Percentiles rank a stretch among this genome's conserved stretches.
Evolutionary conservation across 2,329 filamentous ascomycete species (phyloP).

Genomic region (Diplodia seriata): DNA sequence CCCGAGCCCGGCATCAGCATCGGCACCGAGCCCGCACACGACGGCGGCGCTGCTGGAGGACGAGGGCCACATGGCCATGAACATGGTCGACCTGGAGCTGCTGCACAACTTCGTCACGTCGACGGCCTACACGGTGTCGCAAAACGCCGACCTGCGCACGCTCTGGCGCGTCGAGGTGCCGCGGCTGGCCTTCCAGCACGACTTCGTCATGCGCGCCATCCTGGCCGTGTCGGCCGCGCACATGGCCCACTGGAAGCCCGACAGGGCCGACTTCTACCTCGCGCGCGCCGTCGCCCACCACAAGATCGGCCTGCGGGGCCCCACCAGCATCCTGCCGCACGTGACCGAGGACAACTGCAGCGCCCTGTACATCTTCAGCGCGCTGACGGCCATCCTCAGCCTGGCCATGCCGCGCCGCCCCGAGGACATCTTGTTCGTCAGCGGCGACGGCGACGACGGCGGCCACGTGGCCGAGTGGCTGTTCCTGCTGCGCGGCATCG

Average conservation of each 20-base stretch:
- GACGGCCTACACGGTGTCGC: conserved; percentile 39
- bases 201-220: conserved; percentile 54
- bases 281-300: conserved; percentile 23
- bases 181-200: conserved; percentile 49
- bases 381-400: conserved; percentile 26
- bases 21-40: conserved; percentile 5
- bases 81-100: conserved; percentile 39
- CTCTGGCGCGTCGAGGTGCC: conserved; percentile 40
- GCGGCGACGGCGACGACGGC: conserved; percentile 21
- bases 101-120: conserved; percentile 44
- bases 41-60: conserved; percentile 7
- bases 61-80: conserved; percentile 13
- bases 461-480: conserved; percentile 31
- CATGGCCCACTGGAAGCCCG: conserved; percentile 43
- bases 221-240: conserved; percentile 55
- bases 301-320: conserved; percentile 29
- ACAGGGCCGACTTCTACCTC: conserved; percentile 20
- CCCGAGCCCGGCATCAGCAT: neutral
- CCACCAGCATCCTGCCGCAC: conserved; percentile 19
- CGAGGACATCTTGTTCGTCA: conserved; percentile 29
- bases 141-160: conserved; percentile 36
- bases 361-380: conserved; percentile 30
- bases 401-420: conserved; percentile 27
- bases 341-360: conserved; percentile 26
- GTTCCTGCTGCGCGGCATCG: conserved; percentile 29